Conservation (phyloP, 352 stramenopile species). For the Elongisporangium prolatum region DNA sequence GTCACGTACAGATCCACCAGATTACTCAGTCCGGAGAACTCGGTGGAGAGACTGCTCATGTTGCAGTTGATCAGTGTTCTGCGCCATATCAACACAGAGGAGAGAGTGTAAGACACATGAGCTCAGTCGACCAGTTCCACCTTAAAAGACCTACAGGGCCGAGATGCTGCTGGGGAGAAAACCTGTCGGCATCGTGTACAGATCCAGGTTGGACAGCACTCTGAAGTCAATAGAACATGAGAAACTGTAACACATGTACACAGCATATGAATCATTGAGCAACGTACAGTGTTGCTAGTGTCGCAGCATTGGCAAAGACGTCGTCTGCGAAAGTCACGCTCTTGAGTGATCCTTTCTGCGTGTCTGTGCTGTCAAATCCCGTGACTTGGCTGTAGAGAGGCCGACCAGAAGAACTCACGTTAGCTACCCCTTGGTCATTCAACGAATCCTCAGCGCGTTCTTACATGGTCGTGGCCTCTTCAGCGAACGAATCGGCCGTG, state of each 20-base stretch:
- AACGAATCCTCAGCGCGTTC: slow-evolving; percentile 6
- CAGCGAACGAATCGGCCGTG: slow-evolving; percentile 27
- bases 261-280: not conserved
- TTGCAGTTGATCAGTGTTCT: slow-evolving; percentile 73
- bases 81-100: too few relatives aligned
- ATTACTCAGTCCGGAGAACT: slow-evolving; percentile 47
- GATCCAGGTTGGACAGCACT: slow-evolving; percentile 56
- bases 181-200: slow-evolving; percentile 31
- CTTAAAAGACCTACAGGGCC: slow-evolving; percentile 17
- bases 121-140: not conserved
- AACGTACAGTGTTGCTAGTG: slow-evolving; percentile 44
- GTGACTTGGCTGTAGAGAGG: slow-evolving; percentile 55
- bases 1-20: slow-evolving; percentile 42
- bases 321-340: slow-evolving; percentile 34
- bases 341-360: slow-evolving; percentile 62
- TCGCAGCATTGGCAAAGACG: slow-evolving; percentile 35
- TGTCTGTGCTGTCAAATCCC: slow-evolving; percentile 44
- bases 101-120: not conserved
- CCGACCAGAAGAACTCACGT: slow-evolving; percentile 1
- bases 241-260: slow-evolving; percentile 1
- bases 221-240: slow-evolving; percentile 12
- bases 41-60: slow-evolving; percentile 36
- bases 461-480: slow-evolving; percentile 46
- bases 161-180: slow-evolving; percentile 52
- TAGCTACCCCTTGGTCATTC: not conserved